Base-by-base conservation (phyloP, 768 basidiomycete species). In the Rhodotorula paludigena region DNA sequence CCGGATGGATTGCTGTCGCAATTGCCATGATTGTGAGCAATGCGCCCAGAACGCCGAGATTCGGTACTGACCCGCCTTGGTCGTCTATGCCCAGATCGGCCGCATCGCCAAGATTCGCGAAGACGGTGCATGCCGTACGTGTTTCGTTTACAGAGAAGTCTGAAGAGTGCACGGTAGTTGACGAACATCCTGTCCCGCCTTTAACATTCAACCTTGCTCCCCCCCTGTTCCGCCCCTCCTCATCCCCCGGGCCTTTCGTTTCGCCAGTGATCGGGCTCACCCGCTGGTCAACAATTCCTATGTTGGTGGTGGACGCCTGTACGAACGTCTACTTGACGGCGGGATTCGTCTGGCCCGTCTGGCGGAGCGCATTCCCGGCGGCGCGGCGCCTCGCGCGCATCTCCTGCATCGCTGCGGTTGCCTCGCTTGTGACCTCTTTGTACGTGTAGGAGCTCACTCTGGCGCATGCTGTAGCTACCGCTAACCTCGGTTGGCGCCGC, bases 381-480 rank as follows among this genome's bases (percentile, higher is more conserved):
- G 66, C 69, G 0, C 63, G 62, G 9, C 44, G 38, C 0, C 64
- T 74, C 39, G 69, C 70, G 9, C 47, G 53, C 18, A 33, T 68
- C 18, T 61, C 57, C 16, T 51, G 45, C 64, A 82, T 82, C 53
- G 83, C 84, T 0, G 79, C 84, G 0, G 69, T 77, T 30, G 77
- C 82, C 30, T 81, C 83, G 0, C 79, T 85, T 20, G 78, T 79
- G 18, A 84, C 84, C 11, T 59, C 28, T 4, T 48, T 41, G 35
- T 52, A 11, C 14, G 49, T 52, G 14, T 20, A 12, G n/a, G n/a
- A n/a, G 21, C 32, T 28, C 33, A 7, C 30, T 7, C 30, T n/a
- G 25, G 54, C 52, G 15, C 18, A 38, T n/a, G 21, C 32, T 33
- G 39, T 55, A 38, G 44, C 55, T 41, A 33, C 21, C 20, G 18